These are phyloP conservation scores for Lachnellula occidentalis DNA, from an alignment of 2,329 filamentous ascomycete genomes.

Conservation along the genomic window DNA sequence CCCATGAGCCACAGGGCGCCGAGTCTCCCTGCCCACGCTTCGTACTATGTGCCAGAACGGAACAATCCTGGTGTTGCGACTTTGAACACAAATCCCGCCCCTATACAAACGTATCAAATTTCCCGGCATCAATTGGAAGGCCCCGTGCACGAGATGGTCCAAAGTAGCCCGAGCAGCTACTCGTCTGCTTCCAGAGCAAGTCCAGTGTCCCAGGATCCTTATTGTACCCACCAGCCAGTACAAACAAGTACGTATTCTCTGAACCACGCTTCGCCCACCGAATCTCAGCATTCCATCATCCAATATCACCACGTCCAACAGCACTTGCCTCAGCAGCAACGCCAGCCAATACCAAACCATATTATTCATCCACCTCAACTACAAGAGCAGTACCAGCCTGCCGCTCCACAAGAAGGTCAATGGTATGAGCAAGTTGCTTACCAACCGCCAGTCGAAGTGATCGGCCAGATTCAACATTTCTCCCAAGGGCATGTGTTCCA, in stretches of 20 bases:
- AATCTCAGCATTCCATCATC: conserved; percentile 37
- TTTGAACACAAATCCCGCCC: conserved; percentile 49
- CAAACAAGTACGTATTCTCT: conserved; percentile 45
- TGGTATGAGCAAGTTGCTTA: conserved; percentile 50
- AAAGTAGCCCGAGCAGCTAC: conserved; percentile 55
- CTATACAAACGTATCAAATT: conserved; percentile 43
- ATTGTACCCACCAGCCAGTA: conserved; percentile 52
- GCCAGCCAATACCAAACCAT: conserved; percentile 25
- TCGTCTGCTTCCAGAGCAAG: conserved; percentile 51
- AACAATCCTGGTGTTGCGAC: conserved; percentile 57
- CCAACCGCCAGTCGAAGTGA: conserved; percentile 52
- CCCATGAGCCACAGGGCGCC: conserved; percentile 35
- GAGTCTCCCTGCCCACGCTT: conserved; percentile 27
- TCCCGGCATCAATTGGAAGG: conserved; percentile 35
- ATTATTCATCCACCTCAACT: conserved; percentile 29
- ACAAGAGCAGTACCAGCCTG: conserved; percentile 37
- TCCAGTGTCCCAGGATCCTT: conserved; percentile 47
- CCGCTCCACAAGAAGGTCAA: conserved; percentile 40
- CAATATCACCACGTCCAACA: conserved; percentile 30
- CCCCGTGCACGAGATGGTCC: conserved; percentile 43
- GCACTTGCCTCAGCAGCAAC: conserved; percentile 19
- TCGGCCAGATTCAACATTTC: conserved; percentile 47
- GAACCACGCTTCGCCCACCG: conserved; percentile 43
- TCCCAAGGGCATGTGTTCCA: conserved; percentile 46
- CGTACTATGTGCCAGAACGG: conserved; percentile 53